Evolutionary conservation across 1,284 basidiomycete species (phyloP).

Genomic region (Afroboletus lepidellus): DNA sequence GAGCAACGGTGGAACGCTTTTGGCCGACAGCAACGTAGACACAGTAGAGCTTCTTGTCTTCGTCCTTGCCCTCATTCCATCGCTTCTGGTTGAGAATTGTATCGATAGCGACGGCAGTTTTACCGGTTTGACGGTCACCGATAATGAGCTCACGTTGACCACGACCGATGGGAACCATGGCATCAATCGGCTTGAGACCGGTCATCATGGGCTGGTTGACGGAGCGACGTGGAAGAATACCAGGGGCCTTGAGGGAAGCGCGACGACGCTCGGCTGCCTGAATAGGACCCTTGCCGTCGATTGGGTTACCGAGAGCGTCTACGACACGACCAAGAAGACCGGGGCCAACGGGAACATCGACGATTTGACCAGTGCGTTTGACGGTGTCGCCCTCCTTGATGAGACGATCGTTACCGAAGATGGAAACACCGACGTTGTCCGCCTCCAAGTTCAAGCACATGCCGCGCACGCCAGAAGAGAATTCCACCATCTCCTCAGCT

Average conservation of each 20-base stretch:
- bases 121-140: conserved; percentile 99
- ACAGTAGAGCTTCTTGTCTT: conserved; percentile 98
- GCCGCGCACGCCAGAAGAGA: conserved; percentile 97
- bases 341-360: conserved; percentile 98
- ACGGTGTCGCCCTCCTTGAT: conserved; percentile 99
- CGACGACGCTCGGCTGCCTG: conserved; percentile 90
- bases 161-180: conserved; percentile 99
- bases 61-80: conserved; percentile 97
- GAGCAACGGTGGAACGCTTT: conserved; percentile 99
- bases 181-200: conserved; percentile 99
- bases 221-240: conserved; percentile 98
- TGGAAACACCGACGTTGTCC: conserved; percentile 99
- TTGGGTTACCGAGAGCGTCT: conserved; percentile 98
- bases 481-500: conserved; percentile 99
- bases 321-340: conserved; percentile 97
- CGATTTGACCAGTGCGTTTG: conserved; percentile 99
- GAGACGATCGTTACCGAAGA: conserved; percentile 99
- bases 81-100: conserved; percentile 99
- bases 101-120: conserved; percentile 98
- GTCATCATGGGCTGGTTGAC: conserved; percentile 99
- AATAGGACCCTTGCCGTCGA: conserved; percentile 99
- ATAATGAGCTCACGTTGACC: conserved; percentile 99
- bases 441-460: conserved; percentile 99
- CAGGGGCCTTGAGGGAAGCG: conserved; percentile 97
- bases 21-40: conserved; percentile 99